A percentile compares a stretch with the other conserved stretches of the same genome.
These are phyloP conservation scores for Petunia secreta DNA, from an alignment of 257 asterid species.

Conservation along the genomic window DNA sequence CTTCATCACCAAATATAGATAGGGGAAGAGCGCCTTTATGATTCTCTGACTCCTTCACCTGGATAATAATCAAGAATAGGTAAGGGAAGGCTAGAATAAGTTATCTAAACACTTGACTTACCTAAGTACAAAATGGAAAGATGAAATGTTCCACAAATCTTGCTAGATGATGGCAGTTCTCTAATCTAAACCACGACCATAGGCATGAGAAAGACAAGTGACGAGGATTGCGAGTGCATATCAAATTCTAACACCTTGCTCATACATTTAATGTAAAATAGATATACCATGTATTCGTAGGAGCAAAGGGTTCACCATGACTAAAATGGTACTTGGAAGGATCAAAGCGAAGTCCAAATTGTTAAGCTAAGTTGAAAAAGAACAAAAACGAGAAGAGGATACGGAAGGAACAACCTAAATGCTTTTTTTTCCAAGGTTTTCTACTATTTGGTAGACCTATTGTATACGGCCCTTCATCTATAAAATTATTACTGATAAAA, in stretches of 20 bases:
- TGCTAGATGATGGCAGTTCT: conserved; percentile 9
- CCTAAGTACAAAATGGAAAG: neutral
- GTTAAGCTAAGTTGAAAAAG: neutral
- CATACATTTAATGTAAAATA: neutral
- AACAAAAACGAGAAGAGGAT: neutral
- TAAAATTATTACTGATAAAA: too few species aligned
- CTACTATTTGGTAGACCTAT: too few species aligned
- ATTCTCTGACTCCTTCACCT: conserved; percentile 54
- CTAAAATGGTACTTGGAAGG: neutral
- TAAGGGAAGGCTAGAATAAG: conserved; percentile 12
- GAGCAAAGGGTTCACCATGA: neutral
- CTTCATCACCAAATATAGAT: conserved; percentile 69
- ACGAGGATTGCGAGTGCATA: neutral
- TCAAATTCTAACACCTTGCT: conserved; percentile 2
- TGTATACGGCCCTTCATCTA: too few species aligned
- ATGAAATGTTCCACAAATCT: neutral
- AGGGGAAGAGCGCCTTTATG: conserved; percentile 60
- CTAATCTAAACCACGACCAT: neutral
- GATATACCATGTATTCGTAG: neutral
- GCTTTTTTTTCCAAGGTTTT: too few species aligned
- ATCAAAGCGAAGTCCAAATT: conserved; percentile 2
- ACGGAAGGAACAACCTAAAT: neutral
- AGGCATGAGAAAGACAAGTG: neutral
- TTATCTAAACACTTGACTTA: neutral
- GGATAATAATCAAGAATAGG: conserved; percentile 32